Evolutionary conservation across 169 alveolate genomes (phyloP).

Genomic region (Hepatocystis sp.): DNA sequence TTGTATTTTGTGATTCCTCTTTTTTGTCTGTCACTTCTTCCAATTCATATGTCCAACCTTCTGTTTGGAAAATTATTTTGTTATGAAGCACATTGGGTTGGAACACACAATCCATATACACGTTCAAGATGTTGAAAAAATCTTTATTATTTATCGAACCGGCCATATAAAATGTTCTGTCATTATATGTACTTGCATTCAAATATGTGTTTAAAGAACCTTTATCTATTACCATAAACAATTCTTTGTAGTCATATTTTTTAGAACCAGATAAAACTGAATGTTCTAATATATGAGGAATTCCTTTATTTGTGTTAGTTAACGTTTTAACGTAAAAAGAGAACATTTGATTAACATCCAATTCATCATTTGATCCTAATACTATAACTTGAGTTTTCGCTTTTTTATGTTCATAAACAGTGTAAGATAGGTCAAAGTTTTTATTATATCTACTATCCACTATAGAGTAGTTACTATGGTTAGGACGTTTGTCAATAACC

Average conservation of each 20-base stretch:
- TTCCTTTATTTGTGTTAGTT: constrained; percentile 78
- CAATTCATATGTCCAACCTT: constrained; percentile 91
- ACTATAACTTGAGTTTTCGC: constrained; percentile 73
- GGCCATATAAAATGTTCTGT: constrained; percentile 90
- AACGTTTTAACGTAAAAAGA: constrained; percentile 75
- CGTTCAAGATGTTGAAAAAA: constrained; percentile 85
- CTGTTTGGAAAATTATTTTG: constrained; percentile 84
- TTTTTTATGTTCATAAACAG: constrained; percentile 74
- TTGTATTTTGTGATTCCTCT: constrained; percentile 37
- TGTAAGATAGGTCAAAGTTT: constrained; percentile 37
- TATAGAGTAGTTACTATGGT: constrained; percentile 52
- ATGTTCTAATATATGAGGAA: constrained; percentile 92
- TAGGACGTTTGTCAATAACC: constrained; percentile 66
- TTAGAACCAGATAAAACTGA: constrained; percentile 90
- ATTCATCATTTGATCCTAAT: constrained; percentile 65
- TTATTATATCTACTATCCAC: constrained; percentile 59
- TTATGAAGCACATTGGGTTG: constrained; percentile 84
- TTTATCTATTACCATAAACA: constrained; percentile 86
- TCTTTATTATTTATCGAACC: constrained; percentile 88
- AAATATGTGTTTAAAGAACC: constrained; percentile 88
- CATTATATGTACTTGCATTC: constrained; percentile 91
- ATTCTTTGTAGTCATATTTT: constrained; percentile 87
- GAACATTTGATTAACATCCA: constrained; percentile 62
- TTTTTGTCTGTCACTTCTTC: constrained; percentile 56
- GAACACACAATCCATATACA: constrained; percentile 89